Conservation (phyloP, 177 flowering plant species). For the Telopea speciosissima region DNA sequence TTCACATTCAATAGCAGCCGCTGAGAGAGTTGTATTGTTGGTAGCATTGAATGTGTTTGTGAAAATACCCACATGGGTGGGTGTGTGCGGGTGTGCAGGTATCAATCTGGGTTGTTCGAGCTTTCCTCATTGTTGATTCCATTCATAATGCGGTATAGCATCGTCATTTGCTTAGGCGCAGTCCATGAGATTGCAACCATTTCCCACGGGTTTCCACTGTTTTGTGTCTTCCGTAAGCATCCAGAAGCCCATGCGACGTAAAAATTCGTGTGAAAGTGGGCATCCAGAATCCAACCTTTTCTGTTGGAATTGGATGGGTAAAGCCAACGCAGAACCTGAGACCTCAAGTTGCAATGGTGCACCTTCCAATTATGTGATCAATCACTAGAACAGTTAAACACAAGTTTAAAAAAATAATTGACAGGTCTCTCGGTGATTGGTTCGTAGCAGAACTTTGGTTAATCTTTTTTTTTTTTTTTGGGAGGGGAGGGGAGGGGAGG, state of each 20-base stretch:
- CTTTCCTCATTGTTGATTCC: too few species aligned
- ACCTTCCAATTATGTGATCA: neutral
- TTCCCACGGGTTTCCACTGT: neutral
- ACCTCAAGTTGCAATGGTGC: neutral
- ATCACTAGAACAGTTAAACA: neutral
- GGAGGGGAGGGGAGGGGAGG: neutral
- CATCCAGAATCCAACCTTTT: neutral
- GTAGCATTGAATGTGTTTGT: conserved; percentile 3
- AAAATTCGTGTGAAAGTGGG: neutral
- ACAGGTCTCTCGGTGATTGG: neutral
- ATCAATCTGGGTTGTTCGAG: too few species aligned
- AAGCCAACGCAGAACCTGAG: conserved; percentile 6
- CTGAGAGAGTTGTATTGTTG: conserved; percentile 1
- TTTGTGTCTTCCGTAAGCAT: neutral
- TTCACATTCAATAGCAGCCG: conserved; percentile 13
- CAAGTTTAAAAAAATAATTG: neutral
- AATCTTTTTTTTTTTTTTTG: neutral
- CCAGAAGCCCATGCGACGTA: neutral
- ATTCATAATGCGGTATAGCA: too few species aligned
- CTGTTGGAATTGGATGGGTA: neutral
- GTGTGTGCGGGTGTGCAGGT: too few species aligned
- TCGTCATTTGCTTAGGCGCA: neutral
- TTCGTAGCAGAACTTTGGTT: too few species aligned
- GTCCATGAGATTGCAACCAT: neutral
- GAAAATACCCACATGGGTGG: neutral